Evolutionary conservation across 1,284 basidiomycete species (phyloP), one percentile per base, ranked within the genome.

Genomic region (Paramarasmius palmivorus): DNA sequence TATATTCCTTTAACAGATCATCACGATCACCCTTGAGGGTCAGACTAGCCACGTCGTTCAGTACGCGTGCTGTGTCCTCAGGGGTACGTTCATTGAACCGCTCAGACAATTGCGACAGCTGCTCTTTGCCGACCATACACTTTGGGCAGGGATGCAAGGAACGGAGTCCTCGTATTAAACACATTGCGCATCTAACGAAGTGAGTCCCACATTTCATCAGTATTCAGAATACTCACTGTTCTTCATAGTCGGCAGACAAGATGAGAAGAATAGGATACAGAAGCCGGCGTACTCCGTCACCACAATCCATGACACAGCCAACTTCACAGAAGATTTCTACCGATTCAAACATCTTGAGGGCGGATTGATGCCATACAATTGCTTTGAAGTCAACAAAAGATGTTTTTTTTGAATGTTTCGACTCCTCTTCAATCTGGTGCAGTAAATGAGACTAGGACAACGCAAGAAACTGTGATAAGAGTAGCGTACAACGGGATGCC

Each of bases 401-500:
- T 7, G 55, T 54, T 50, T 70, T 73, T 0, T 60, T 58, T 19
- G 55, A 64, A 39, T 72, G 58, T 0, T 53, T 50, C 1, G 64
- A 47, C 44, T 68, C 65, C 22, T 70, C 65, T 19, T 60, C 46
- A 12, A 70, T 60, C 67, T 70, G 52, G 32, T 23, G 56, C 29
- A 42, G 41, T n/a, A n/a, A n/a, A n/a, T n/a, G n/a, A n/a, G n/a
- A n/a, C n/a, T n/a, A n/a, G n/a, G n/a, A n/a, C n/a, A n/a, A n/a
- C n/a, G n/a, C n/a, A n/a, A n/a, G 3, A 40, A 38, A 34, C 36
- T 54, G 26, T 26, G 42, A 54, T n/a, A n/a, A n/a, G n/a, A n/a
- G n/a, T n/a, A n/a, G n/a, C 65, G 46, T 59, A 79, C 73, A 41
- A 78, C 67, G 38, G 74, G 75, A 8, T 79, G 52, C 71, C 73